phyloP scores from a whole-genome alignment of 495 filamentous ascomycete species.

The Barbatosphaeria neglecta region DNA sequence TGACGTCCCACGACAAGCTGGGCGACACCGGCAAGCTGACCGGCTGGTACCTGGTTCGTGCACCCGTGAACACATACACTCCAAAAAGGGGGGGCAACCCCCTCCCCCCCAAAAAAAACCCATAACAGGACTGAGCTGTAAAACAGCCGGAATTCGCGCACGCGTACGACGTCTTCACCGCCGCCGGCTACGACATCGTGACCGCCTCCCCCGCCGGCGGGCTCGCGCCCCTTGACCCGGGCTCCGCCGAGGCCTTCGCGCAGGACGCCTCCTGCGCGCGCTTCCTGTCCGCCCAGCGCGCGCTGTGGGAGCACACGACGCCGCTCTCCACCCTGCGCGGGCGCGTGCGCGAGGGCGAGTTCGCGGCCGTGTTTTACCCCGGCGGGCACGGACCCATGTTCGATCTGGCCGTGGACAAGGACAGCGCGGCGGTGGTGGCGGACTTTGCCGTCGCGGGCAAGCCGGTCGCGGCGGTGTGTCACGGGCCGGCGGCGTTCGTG shows the following conservation, averaged over 20 bases:
- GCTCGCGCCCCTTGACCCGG: slow-evolving; percentile 52
- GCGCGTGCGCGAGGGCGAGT: slow-evolving; percentile 44
- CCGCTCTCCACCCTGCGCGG: slow-evolving; percentile 37
- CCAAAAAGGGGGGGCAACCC: no score
- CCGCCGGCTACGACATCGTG: slow-evolving; percentile 40
- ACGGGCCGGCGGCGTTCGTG: slow-evolving; percentile 51
- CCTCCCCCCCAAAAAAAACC: not conserved
- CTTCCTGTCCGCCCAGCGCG: slow-evolving; percentile 42
- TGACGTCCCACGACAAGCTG: slow-evolving; percentile 49
- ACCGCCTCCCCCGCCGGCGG: slow-evolving; percentile 61
- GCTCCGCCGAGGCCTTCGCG: slow-evolving; percentile 49
- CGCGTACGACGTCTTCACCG: slow-evolving; percentile 46
- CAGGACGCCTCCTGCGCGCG: slow-evolving; percentile 36
- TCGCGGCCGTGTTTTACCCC: slow-evolving; percentile 60
- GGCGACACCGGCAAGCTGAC: slow-evolving; percentile 41
- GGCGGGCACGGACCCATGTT: slow-evolving; percentile 78
- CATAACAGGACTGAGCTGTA: no score
- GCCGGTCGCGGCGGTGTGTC: slow-evolving; percentile 56
- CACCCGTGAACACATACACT: no score
- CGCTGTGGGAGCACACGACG: slow-evolving; percentile 54
- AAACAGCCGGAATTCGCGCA: slow-evolving; percentile 59
- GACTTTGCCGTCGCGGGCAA: slow-evolving; percentile 52
- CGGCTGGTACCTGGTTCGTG: slow-evolving; percentile 54
- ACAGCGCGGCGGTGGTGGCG: slow-evolving; percentile 43
- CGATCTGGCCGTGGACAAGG: slow-evolving; percentile 43